Conservation (phyloP, 495 filamentous ascomycete genomes). For the Friedmanniomyces endolithicus region DNA sequence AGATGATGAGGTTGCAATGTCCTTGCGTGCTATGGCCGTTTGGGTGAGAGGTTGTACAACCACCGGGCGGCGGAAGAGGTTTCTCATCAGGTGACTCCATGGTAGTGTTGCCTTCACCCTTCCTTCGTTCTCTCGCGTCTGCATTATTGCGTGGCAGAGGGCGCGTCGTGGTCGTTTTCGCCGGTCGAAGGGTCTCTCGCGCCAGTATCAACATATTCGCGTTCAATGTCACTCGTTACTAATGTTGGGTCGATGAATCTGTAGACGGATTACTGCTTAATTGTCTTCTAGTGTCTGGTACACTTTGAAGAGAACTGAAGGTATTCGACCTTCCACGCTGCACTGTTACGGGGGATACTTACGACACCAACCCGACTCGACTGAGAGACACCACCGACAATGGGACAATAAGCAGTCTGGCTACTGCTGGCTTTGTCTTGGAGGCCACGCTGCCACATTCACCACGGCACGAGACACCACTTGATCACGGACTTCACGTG, state of each 20-base stretch:
- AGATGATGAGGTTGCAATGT: too few relatives aligned
- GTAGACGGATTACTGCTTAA: neutral
- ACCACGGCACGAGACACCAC: neutral
- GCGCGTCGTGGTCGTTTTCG: neutral
- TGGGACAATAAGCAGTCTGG: neutral
- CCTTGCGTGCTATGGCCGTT: too few relatives aligned
- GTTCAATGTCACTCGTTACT: neutral
- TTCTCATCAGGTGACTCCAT: too few relatives aligned
- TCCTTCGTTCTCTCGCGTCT: neutral
- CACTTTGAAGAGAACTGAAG: neutral
- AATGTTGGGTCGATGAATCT: neutral
- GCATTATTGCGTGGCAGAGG: neutral
- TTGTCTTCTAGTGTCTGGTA: slow-evolving; percentile 2
- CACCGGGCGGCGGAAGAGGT: too few relatives aligned
- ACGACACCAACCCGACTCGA: too few relatives aligned
- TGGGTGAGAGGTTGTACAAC: too few relatives aligned
- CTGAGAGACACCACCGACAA: neutral
- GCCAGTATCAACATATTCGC: neutral
- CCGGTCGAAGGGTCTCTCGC: neutral
- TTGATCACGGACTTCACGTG: neutral
- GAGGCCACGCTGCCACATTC: neutral
- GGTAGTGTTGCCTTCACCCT: too few relatives aligned
- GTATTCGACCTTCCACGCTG: too few relatives aligned
- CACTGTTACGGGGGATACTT: too few relatives aligned
- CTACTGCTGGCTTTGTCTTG: neutral